These are phyloP conservation scores for Globisporangium ultimum DNA, from an alignment of 352 stramenopile genomes.

Conservation along the genomic window DNA sequence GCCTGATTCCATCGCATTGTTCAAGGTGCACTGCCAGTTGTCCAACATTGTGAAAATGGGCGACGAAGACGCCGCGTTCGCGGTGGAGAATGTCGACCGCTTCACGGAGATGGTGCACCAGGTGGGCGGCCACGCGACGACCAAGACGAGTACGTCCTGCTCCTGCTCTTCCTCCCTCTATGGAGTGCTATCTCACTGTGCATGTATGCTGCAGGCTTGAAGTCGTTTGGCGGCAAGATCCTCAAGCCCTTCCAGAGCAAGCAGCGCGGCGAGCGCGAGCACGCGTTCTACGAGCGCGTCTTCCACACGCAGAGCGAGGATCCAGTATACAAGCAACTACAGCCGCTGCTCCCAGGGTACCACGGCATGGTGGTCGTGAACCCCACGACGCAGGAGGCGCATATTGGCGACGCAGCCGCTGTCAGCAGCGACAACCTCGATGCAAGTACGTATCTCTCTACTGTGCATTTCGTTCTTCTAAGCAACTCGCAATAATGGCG, in stretches of 20 bases:
- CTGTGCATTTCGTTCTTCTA: not conserved
- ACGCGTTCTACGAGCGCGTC: constrained; percentile 74
- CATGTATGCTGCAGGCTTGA: constrained; percentile 37
- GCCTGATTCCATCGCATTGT: constrained; percentile 1
- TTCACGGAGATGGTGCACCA: constrained; percentile 69
- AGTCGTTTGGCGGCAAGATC: constrained; percentile 58
- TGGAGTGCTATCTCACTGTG: not conserved
- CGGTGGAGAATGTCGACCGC: constrained; percentile 4
- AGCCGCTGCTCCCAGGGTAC: constrained; percentile 56
- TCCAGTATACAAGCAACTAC: constrained; percentile 25
- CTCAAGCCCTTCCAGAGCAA: constrained; percentile 88
- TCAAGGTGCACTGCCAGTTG: not conserved
- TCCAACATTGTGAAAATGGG: constrained; percentile 8
- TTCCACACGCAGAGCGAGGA: constrained; percentile 26
- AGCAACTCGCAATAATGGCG: not conserved
- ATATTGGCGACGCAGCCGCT: not conserved
- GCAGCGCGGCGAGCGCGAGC: constrained; percentile 63
- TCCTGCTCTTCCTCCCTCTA: not conserved
- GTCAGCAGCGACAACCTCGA: constrained; percentile 5
- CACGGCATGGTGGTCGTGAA: constrained; percentile 43
- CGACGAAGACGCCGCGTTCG: not conserved
- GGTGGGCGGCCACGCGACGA: constrained; percentile 73
- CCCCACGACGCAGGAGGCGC: constrained; percentile 6
- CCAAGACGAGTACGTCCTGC: constrained; percentile 48
- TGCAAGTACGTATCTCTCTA: constrained; percentile 1